A percentile compares a stretch with the other conserved stretches of the same genome.
Evolutionary conservation across 768 basidiomycete genomes (phyloP).

Genomic region (Hygrocybe punicea): DNA sequence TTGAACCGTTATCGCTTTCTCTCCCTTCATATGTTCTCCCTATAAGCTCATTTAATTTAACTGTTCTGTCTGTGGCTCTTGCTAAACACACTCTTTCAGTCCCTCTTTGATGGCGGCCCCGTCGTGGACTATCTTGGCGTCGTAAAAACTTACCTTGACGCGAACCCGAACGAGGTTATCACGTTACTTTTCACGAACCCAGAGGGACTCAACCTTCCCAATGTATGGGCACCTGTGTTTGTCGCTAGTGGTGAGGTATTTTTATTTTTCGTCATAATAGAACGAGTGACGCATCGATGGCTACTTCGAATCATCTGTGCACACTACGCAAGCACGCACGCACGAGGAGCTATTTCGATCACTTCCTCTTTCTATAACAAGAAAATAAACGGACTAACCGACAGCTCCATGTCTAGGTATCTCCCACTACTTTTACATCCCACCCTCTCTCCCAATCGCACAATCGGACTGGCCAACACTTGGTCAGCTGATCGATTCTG

Average conservation of each 20-base stretch:
- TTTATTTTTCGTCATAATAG: neutral
- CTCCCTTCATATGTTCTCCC: neutral
- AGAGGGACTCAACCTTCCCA: slow-evolving; percentile 48
- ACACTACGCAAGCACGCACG: no score
- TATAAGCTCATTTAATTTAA: neutral
- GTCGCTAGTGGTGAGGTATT: slow-evolving; percentile 41
- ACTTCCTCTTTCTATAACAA: no score
- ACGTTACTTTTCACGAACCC: slow-evolving; percentile 68
- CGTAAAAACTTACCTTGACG: slow-evolving; percentile 54
- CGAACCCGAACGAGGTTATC: slow-evolving; percentile 63
- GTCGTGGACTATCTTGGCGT: slow-evolving; percentile 47
- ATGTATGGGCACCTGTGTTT: slow-evolving; percentile 54
- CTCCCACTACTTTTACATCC: slow-evolving; percentile 48
- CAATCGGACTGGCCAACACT: slow-evolving; percentile 60
- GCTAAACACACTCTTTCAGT: slow-evolving; percentile 18
- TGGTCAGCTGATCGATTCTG: slow-evolving; percentile 56
- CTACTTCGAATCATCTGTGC: no score
- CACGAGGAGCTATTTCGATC: no score
- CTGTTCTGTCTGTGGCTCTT: neutral
- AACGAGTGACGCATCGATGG: no score
- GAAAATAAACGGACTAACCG: neutral
- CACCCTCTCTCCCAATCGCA: slow-evolving; percentile 43
- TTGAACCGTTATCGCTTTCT: slow-evolving; percentile 4
- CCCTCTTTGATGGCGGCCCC: slow-evolving; percentile 53
- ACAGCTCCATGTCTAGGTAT: slow-evolving; percentile 31